Evolutionary conservation across 495 filamentous ascomycete species (phyloP).

Genomic region (Xylaria scruposa): DNA sequence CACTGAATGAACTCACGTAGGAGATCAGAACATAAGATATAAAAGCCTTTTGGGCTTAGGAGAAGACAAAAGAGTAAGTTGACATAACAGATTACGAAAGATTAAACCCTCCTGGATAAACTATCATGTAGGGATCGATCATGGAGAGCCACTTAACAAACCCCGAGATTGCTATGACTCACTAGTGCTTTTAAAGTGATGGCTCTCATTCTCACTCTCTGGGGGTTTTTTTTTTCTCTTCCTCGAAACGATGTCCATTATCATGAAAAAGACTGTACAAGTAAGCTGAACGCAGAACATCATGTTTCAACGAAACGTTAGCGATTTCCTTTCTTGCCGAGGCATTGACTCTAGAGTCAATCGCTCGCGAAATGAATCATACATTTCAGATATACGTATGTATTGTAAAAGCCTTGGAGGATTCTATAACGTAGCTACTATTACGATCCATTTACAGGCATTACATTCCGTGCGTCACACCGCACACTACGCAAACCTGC

Average conservation of each 20-base stretch:
- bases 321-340: not conserved
- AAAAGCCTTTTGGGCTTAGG: not conserved
- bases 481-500: too few species aligned
- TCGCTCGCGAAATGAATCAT: not conserved
- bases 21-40: not conserved
- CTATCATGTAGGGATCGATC: not conserved
- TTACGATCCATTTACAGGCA: too few species aligned
- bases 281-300: not conserved
- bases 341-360: not conserved
- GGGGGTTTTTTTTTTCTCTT: not conserved
- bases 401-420: too few species aligned
- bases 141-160: not conserved
- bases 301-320: not conserved
- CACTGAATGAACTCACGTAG: not conserved
- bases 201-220: not conserved
- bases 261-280: not conserved
- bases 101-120: not conserved
- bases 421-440: too few species aligned
- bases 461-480: too few species aligned
- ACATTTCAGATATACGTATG: too few species aligned
- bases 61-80: not conserved
- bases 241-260: not conserved
- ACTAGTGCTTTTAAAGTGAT: too few species aligned
- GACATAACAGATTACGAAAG: not conserved
- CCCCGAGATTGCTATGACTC: not conserved